Evolutionary conservation across 192 early-diverging fungal genomes (phyloP), one percentile per base, ranked within the genome.

Genomic region (Phlyctochytrium bullatum): DNA sequence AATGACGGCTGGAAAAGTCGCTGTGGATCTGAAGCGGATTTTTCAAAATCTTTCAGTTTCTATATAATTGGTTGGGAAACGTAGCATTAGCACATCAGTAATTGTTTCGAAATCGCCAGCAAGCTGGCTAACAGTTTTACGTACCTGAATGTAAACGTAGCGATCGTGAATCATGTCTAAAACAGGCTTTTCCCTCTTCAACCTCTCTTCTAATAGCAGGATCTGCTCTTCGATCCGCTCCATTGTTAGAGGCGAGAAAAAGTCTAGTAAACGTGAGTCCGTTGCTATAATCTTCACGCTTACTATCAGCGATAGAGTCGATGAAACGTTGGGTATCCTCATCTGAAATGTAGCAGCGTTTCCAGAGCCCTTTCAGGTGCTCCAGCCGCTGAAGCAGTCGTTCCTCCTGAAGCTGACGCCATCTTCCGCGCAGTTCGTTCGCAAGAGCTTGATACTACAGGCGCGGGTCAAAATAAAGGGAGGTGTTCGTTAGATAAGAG

Each of bases 21-120:
- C 31, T 78, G 76, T 10, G 91, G 91, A 61, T 93, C 90, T 0
- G 83, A 88, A 1, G 92, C 92, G 0, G 83, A 78, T 51, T 79
- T 80, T 69, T 93, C 92, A 70, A 93, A 93, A 3, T 89, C 83
- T 28, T 82, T 78, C 85, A 93, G 92, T 69, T 76, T 78, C 79
- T 86, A 59, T 27, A 74, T 27, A 4, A 81, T 52, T 25, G 59
- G 40, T 36, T 36, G n/a, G n/a, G 16, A 16, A 66, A 61, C 64
- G 25, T n/a, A 20, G 40, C 40, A 47, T 34, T 12, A 14, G 17
- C 3, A 68, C 14, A 27, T 34, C 31, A 17, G 36, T 10, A 14
- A 23, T 24, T 34, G 14, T 63, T 54, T 25, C 62, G 16, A 73
- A 58, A 71, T 58, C 10, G 23, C 10, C n/a, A 52, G 31, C 29